Evolutionary conservation across 2,329 filamentous ascomycete genomes (phyloP).

Genomic region (Trichoderma harzianum): DNA sequence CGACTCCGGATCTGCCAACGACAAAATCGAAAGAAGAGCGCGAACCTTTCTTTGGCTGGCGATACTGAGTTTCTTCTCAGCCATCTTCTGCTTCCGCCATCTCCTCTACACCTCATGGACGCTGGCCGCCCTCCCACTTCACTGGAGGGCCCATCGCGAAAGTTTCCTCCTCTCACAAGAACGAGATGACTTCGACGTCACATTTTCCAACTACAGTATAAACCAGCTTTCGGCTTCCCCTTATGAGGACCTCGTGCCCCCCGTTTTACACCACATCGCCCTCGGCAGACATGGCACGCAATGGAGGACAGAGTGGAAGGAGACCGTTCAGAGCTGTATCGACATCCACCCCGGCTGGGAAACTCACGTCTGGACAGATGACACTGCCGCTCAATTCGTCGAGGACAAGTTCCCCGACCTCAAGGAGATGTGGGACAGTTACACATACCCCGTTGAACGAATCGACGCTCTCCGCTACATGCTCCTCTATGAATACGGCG

Average conservation of each 20-base stretch:
- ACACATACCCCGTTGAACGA: slow-evolving; percentile 66
- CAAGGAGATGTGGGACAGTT: slow-evolving; percentile 44
- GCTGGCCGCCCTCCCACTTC: slow-evolving; percentile 28
- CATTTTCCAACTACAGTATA: slow-evolving; percentile 32
- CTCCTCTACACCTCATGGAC: slow-evolving; percentile 29
- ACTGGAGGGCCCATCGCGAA: slow-evolving; percentile 26
- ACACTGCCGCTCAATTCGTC: slow-evolving; percentile 22
- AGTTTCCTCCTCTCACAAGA: slow-evolving; percentile 30
- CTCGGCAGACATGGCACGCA: slow-evolving; percentile 26
- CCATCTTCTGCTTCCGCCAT: slow-evolving; percentile 22
- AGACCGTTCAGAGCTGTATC: slow-evolving; percentile 32
- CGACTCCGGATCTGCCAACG: background rate
- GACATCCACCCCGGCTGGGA: slow-evolving; percentile 35
- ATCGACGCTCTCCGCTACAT: slow-evolving; percentile 67
- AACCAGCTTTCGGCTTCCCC: slow-evolving; percentile 29
- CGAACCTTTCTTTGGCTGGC: slow-evolving; percentile 13
- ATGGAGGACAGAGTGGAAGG: slow-evolving; percentile 26
- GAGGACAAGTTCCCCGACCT: slow-evolving; percentile 25
- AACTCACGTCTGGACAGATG: slow-evolving; percentile 25
- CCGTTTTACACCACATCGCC: slow-evolving; percentile 36
- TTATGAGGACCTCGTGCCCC: slow-evolving; percentile 31
- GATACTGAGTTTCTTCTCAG: slow-evolving; percentile 12
- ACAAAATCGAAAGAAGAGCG: background rate
- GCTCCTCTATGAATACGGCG: slow-evolving; percentile 35
- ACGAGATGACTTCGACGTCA: slow-evolving; percentile 33